Base-by-base conservation (phyloP, 2,329 filamentous ascomycete genomes). In the Aspergillus sp. region DNA sequence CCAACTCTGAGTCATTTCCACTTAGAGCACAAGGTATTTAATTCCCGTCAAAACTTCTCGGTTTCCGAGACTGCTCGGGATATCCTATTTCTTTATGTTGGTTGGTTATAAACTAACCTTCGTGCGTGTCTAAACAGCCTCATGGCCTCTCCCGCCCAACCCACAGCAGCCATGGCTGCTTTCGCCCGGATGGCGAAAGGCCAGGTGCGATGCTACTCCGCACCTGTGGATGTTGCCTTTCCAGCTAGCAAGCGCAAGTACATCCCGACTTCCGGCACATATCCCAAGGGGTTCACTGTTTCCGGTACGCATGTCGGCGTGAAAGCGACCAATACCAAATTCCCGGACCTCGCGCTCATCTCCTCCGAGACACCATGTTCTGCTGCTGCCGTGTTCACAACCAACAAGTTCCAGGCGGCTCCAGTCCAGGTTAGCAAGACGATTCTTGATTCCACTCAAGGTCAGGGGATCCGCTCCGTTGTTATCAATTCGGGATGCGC, bases 401-500 rank as follows among this genome's bases (percentile, higher is more conserved):
- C 92, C 76, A 99, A 99, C 80, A 93, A 93, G 76, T 99, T 99
- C 79, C 93, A 97, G 77, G 95, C 95, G 17, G 95, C 95, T 11
- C 95, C 95, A 5, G 93, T 99, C 45, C 91, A 90, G 31, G 90
- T 96, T 60, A 93, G 90, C 74, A 83, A 87, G 62, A 82, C 88
- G 57, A 85, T 93, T 59, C 78, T 96, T 37, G 81, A 86, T 71
- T 81, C 81, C 63, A 85, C 86, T 65, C 79, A 82, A 48, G 90
- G 91, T 58, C 74, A 83, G 12, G 90, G 89, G 1, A 83, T 98
- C 56, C 84, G 88, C 60, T 90, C 90, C 53, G 87, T 99, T 25
- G 84, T 99, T 55, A 87, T 97, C 76, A 99, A 99, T 77, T 96
- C 93, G 12, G 95, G 95, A 57, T 97, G 93, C 70, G 95, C 95